Evolutionary conservation across 257 asterid genomes (phyloP).

Genomic region (Salvia rosmarinus): DNA sequence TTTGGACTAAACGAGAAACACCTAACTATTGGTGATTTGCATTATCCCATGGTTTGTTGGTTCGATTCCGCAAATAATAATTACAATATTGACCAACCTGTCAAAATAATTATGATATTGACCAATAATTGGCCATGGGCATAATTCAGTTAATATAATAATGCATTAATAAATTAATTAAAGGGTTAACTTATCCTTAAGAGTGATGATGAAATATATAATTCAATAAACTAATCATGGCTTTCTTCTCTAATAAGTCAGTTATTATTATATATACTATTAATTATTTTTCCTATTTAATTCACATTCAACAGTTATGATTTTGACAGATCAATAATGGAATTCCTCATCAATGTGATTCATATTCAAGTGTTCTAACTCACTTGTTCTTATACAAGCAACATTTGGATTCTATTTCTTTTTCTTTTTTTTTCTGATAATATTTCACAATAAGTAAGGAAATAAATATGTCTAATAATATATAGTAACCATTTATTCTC

Average conservation of each 20-base stretch:
- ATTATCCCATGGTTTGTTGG: not conserved
- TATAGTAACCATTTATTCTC: not conserved
- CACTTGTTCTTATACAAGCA: not conserved
- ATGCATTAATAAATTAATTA: not conserved
- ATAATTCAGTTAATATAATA: not conserved
- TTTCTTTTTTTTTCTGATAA: not conserved
- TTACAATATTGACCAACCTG: not conserved
- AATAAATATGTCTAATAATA: not conserved
- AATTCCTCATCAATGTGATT: conserved; percentile 22
- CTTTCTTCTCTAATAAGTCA: too few relatives aligned
- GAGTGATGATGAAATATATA: not conserved
- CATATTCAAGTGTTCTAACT: conserved; percentile 34
- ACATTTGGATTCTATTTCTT: not conserved
- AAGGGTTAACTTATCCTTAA: not conserved
- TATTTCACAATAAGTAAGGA: not conserved
- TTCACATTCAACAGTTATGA: not conserved
- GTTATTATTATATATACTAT: not conserved
- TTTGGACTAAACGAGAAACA: too few relatives aligned
- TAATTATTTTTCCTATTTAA: not conserved
- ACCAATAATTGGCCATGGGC: not conserved
- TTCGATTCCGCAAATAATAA: not conserved
- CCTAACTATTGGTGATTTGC: not conserved
- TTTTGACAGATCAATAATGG: conserved; percentile 36
- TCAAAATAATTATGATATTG: not conserved
- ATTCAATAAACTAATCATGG: not conserved